phyloP scores from a whole-genome alignment of 306 rosid genomes.

The Dryas alaskensis region DNA sequence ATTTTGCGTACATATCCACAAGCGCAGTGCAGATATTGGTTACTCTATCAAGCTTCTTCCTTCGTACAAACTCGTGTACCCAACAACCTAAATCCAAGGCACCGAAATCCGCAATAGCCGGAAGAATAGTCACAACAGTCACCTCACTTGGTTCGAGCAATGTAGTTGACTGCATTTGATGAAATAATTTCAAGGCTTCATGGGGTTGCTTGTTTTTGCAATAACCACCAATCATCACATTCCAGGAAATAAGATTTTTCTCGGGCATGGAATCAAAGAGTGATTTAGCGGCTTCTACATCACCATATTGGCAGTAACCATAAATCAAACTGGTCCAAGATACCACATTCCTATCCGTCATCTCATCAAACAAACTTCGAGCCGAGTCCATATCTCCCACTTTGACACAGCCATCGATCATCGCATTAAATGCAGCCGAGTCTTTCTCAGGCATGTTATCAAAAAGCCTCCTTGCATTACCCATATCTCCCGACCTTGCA shows the following conservation, averaged over 20 bases:
- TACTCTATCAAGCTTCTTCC: constrained; percentile 44
- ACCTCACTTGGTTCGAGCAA: constrained; percentile 53
- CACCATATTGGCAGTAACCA: constrained; percentile 53
- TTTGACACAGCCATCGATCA: constrained; percentile 68
- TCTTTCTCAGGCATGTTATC: constrained; percentile 53
- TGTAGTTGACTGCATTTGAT: constrained; percentile 37
- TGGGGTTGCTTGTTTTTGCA: constrained; percentile 46
- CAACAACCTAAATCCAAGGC: constrained; percentile 57
- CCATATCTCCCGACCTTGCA: constrained; percentile 52
- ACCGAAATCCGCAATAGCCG: constrained; percentile 67
- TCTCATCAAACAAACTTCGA: constrained; percentile 47
- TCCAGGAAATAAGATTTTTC: constrained; percentile 64
- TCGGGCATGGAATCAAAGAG: constrained; percentile 61
- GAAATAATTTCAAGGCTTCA: constrained; percentile 60
- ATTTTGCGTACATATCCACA: constrained; percentile 70
- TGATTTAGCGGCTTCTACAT: constrained; percentile 45
- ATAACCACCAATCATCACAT: constrained; percentile 72
- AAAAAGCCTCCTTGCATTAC: constrained; percentile 56
- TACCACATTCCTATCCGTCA: constrained; percentile 50
- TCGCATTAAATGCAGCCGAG: constrained; percentile 46
- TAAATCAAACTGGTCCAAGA: constrained; percentile 70
- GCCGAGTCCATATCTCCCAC: constrained; percentile 51
- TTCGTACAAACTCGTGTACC: constrained; percentile 47
- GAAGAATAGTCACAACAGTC: constrained; percentile 65
- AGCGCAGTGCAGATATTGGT: constrained; percentile 50